Conservation (phyloP, 495 filamentous ascomycete species). For the Xylaria curta region DNA sequence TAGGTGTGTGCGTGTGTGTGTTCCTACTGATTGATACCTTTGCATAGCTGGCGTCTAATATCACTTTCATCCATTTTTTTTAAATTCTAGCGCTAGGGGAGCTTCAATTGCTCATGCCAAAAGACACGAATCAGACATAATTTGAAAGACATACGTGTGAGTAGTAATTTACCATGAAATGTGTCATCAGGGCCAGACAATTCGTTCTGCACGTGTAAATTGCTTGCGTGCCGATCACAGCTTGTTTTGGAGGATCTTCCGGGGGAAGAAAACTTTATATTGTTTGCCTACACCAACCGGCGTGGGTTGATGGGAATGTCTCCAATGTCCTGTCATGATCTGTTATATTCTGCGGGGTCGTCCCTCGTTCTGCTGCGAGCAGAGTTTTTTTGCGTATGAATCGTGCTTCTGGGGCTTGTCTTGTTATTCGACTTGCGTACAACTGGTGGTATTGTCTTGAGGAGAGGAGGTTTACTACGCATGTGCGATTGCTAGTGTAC, state of each 20-base stretch:
- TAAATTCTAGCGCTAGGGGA: not conserved
- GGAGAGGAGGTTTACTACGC: not conserved
- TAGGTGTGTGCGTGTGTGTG: not conserved
- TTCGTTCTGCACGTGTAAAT: not conserved
- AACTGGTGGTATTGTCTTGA: not conserved
- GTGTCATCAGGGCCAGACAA: constrained; percentile 3
- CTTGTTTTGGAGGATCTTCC: constrained; percentile 15
- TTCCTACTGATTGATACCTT: constrained; percentile 30
- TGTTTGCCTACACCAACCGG: constrained; percentile 1
- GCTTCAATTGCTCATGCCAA: not conserved
- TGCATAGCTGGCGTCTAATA: constrained; percentile 37
- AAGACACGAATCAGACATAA: not conserved
- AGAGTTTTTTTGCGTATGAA: not conserved
- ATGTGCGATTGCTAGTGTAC: not conserved
- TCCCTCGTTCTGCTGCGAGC: not conserved
- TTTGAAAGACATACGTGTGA: not conserved
- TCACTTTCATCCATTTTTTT: constrained; percentile 24
- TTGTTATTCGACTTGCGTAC: not conserved
- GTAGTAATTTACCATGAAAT: constrained; percentile 4
- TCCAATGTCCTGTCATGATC: not conserved
- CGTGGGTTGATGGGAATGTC: not conserved
- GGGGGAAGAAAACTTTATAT: constrained; percentile 5
- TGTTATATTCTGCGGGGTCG: not conserved
- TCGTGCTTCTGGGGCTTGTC: not conserved
- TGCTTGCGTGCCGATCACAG: constrained; percentile 8